Base-by-base conservation (phyloP, 140 eudicot species). In the Anethum foeniculum region DNA sequence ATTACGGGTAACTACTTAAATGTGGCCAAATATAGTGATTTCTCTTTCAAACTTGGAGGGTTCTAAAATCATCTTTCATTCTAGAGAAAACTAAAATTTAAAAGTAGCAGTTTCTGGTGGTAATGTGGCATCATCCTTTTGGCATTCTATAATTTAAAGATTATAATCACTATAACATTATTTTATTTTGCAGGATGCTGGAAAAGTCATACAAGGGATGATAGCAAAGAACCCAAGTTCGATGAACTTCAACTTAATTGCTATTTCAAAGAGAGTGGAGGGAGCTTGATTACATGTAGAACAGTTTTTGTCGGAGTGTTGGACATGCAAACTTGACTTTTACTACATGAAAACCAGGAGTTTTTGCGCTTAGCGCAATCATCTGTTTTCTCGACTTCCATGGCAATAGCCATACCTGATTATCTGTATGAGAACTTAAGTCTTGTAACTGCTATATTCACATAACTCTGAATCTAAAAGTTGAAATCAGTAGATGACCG, bases 141-240 rank as follows among this genome's bases (percentile, higher is more conserved):
- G 62, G 62, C 25, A 54, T 54, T 54, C n/a, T 54, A 19, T 54
- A 19, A 54, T 54, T 18, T 19, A 54, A 54, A 54, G 60, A 51
- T 13, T 13, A 2, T 51, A 3, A 49, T 15, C 4, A 49, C 3
- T 19, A 49, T 49, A 3, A 49, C 56, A 49, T 49, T 34, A 51
- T 51, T 15, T 12, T 60, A 43, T 13, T 25, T 56, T 80, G 74
- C 87, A 95, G 98, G 99, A 95, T 84, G 92, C 99, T 21, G 92
- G 94, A 28, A 90, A 90, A 85, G 96, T 93, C 68, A 93, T 95
- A 16, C 87, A 86, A 81, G 80, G 90, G 74, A 85, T 92, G 85
- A 89, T 93, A 43, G 81, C 89, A 80, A 95, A 91, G 76, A 95
- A 95, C 83, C 99, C 98, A 10, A 85, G 88, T 80, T 93, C 98